phyloP scores from a whole-genome alignment of 2,329 filamentous ascomycete genomes.

The Colletotrichum sp. region DNA sequence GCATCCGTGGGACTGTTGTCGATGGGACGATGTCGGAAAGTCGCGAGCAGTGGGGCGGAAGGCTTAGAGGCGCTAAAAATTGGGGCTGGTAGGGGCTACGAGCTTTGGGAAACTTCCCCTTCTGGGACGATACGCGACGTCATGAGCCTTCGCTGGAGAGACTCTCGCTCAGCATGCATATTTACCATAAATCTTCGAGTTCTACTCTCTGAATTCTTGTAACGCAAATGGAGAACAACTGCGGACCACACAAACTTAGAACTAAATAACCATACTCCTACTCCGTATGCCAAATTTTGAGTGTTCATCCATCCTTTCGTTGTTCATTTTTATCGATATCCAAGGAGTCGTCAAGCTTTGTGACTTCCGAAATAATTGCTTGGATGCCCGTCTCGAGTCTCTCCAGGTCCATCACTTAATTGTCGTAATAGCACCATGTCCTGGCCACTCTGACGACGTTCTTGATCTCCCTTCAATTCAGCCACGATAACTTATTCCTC shows the following conservation, averaged over 20 bases:
- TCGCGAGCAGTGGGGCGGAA: background rate
- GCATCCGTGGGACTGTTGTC: background rate
- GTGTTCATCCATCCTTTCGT: background rate
- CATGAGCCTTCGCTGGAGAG: background rate
- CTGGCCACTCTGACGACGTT: conserved; percentile 52
- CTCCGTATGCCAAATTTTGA: background rate
- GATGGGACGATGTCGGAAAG: background rate
- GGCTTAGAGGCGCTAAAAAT: background rate
- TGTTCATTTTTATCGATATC: conserved; percentile 31
- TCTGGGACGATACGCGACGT: background rate
- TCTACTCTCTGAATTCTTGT: background rate
- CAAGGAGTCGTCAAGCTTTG: conserved; percentile 32
- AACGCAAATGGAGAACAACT: background rate
- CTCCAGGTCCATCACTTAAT: conserved; percentile 43
- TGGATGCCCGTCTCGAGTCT: conserved; percentile 50
- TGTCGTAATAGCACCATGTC: conserved; percentile 50
- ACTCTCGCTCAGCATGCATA: background rate
- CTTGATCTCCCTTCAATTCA: conserved; percentile 54
- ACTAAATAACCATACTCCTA: background rate
- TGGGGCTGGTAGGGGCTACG: background rate
- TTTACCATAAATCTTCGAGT: background rate
- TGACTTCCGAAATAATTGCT: conserved; percentile 48
- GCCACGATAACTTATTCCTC: conserved; percentile 50
- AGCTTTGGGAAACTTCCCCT: background rate
- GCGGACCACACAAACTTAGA: background rate